These are phyloP conservation scores for Amyloporia xantha DNA, from an alignment of 768 basidiomycete genomes.

Conservation along the genomic window DNA sequence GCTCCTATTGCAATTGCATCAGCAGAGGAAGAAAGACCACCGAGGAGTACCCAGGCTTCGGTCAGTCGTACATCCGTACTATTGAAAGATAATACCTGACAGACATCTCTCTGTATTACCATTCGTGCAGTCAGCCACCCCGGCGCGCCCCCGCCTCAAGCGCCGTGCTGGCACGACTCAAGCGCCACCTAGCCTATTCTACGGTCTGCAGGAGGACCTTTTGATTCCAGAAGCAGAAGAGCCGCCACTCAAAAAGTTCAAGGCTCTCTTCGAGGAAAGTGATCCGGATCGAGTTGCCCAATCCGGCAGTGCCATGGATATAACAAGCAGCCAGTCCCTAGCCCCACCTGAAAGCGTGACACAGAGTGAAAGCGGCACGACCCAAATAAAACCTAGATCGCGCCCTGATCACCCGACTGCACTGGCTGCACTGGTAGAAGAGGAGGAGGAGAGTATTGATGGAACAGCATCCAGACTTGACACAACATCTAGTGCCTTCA, in stretches of 20 bases:
- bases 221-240: slow-evolving; percentile 31
- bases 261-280: slow-evolving; percentile 61
- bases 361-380: slow-evolving; percentile 19
- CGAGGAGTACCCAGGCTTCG: no score
- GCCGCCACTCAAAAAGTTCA: slow-evolving; percentile 64
- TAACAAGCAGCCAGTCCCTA: slow-evolving; percentile 6
- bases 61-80: no score
- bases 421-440: slow-evolving; percentile 41
- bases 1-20: background rate
- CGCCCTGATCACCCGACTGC: slow-evolving; percentile 7
- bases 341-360: slow-evolving; percentile 18
- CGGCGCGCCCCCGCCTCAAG: slow-evolving; percentile 48
- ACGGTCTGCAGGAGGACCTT: slow-evolving; percentile 15
- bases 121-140: no score
- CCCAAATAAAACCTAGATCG: slow-evolving; percentile 10
- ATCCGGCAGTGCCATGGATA: slow-evolving; percentile 12
- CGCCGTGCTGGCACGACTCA: slow-evolving; percentile 40
- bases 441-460: slow-evolving; percentile 42
- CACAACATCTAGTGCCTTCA: slow-evolving; percentile 8
- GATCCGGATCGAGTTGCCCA: slow-evolving; percentile 39
- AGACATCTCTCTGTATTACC: no score
- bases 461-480: slow-evolving; percentile 7
- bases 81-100: no score
- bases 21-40: background rate
- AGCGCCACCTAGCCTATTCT: slow-evolving; percentile 16